Percentiles rank a stretch among this genome's conserved stretches.
phyloP scores from a whole-genome alignment of 2,329 filamentous ascomycete species.

The Colletotrichum sansevieriae region DNA sequence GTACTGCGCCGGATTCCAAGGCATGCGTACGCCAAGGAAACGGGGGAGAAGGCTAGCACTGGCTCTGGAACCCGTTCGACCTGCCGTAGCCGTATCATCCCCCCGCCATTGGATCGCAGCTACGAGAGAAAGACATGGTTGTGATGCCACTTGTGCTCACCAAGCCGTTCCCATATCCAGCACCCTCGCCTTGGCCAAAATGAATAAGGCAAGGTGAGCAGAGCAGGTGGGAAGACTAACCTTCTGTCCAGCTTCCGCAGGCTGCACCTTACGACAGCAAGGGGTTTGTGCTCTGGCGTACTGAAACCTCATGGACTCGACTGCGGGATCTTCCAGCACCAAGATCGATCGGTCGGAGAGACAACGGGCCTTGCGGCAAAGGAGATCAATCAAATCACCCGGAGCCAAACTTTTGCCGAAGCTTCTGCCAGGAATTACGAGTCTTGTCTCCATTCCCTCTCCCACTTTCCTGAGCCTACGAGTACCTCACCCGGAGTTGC shows the following conservation, averaged over 20 bases:
- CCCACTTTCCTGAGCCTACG: slow-evolving; percentile 2
- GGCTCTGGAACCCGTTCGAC: slow-evolving; percentile 5
- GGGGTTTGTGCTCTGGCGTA: slow-evolving; percentile 3
- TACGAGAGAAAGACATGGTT: not conserved
- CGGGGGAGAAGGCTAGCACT: slow-evolving; percentile 3
- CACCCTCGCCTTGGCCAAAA: not conserved
- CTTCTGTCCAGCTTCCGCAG: slow-evolving; percentile 18
- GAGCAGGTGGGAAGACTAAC: slow-evolving; percentile 1
- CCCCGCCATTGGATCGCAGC: not conserved
- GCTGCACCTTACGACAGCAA: slow-evolving; percentile 13
- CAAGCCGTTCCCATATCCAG: not conserved
- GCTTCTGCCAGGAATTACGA: not conserved
- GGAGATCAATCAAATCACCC: not conserved
- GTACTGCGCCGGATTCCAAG: not conserved
- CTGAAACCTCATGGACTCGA: not conserved
- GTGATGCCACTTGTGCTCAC: slow-evolving; percentile 22
- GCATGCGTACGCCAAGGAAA: slow-evolving; percentile 9
- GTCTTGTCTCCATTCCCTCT: not conserved
- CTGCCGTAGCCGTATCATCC: slow-evolving; percentile 1
- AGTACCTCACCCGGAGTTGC: slow-evolving; percentile 1
- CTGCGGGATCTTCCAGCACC: not conserved
- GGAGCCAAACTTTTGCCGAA: not conserved
- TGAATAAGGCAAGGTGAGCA: not conserved
- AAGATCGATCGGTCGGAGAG: slow-evolving; percentile 33
- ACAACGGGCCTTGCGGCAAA: slow-evolving; percentile 16